Percentiles rank a stretch among this genome's conserved stretches.
Conservation (phyloP, 106 monocot genomes). For the Amphibolis antarctica region DNA sequence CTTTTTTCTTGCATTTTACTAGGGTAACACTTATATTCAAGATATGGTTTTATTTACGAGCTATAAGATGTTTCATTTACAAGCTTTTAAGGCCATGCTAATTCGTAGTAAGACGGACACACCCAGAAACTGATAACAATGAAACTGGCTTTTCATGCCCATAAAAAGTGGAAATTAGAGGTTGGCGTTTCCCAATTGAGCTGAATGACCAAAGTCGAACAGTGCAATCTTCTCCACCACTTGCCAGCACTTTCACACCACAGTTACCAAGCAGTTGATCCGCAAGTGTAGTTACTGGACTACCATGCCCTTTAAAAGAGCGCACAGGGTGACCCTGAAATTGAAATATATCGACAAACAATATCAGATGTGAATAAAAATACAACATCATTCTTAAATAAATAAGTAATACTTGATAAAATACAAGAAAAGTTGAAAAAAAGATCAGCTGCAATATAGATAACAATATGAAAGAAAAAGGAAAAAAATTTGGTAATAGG, state of each 20-base stretch:
- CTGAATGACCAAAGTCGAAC: slow-evolving; percentile 62
- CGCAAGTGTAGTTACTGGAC: slow-evolving; percentile 58
- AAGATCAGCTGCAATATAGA: too few relatives aligned
- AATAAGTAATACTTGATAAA: too few relatives aligned
- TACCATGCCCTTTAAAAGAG: slow-evolving; percentile 69
- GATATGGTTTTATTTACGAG: too few relatives aligned
- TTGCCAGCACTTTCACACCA: slow-evolving; percentile 56
- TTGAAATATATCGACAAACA: neutral
- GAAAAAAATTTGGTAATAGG: too few relatives aligned
- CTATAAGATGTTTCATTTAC: too few relatives aligned
- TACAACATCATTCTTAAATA: too few relatives aligned
- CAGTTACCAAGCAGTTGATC: slow-evolving; percentile 53
- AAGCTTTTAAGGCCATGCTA: too few relatives aligned
- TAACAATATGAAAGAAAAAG: too few relatives aligned
- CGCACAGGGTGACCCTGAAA: slow-evolving; percentile 42
- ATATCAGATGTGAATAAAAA: too few relatives aligned
- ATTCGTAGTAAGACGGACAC: neutral
- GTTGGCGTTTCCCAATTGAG: slow-evolving; percentile 34
- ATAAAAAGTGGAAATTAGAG: slow-evolving; percentile 40
- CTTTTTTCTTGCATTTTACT: too few relatives aligned
- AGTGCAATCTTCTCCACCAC: slow-evolving; percentile 85
- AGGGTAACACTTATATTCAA: too few relatives aligned
- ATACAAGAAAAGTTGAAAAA: too few relatives aligned
- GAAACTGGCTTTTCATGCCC: slow-evolving; percentile 69
- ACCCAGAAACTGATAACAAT: slow-evolving; percentile 53